These are phyloP conservation scores for Didymella keratinophila DNA, from an alignment of 2,329 filamentous ascomycete species.

Conservation along the genomic window DNA sequence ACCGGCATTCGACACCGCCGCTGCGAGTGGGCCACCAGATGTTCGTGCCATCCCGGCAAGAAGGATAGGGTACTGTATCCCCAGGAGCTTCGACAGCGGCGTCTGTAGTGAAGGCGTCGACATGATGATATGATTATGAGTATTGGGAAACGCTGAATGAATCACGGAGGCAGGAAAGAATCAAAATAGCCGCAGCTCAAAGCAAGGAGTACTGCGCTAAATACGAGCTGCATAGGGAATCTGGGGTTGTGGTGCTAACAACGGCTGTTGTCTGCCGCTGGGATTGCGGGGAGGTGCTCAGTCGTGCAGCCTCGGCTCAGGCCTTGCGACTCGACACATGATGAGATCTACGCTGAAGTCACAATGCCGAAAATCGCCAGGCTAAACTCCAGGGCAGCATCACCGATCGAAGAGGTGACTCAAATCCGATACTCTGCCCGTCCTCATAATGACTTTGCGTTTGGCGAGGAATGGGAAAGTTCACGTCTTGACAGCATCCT, in stretches of 20 bases:
- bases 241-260: conserved; percentile 41
- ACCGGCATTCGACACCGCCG: conserved; percentile 75
- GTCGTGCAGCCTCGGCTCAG: conserved; percentile 11
- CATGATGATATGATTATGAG: conserved; percentile 33
- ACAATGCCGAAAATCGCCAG: conserved; percentile 27
- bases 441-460: too few relatives aligned
- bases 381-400: background rate
- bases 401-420: too few relatives aligned
- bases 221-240: conserved; percentile 26
- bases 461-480: too few relatives aligned
- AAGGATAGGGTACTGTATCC: conserved; percentile 86
- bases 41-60: conserved; percentile 94
- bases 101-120: conserved; percentile 47
- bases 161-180: conserved; percentile 7
- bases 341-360: background rate
- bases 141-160: background rate
- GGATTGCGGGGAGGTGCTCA: conserved; percentile 14
- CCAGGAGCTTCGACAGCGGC: conserved; percentile 65
- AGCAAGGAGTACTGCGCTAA: conserved; percentile 4
- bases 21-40: conserved; percentile 51
- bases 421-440: too few relatives aligned
- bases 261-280: conserved; percentile 24
- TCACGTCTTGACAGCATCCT: too few relatives aligned
- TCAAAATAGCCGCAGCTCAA: background rate
- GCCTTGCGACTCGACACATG: conserved; percentile 27